phyloP scores from a whole-genome alignment of 2,329 filamentous ascomycete species.

The Ophiosphaerella herpotricha region DNA sequence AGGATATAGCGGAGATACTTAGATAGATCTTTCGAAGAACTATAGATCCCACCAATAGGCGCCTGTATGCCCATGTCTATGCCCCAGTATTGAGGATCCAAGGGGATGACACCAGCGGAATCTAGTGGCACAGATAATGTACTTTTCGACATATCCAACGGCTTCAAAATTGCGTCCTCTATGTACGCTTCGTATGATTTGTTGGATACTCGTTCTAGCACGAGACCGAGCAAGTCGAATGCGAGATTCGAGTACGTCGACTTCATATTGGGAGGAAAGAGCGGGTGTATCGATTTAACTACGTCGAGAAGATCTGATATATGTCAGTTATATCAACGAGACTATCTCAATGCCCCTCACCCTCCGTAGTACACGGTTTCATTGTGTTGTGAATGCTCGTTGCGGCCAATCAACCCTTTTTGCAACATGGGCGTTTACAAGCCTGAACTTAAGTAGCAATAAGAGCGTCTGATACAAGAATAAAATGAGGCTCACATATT shows the following conservation, averaged over 20 bases:
- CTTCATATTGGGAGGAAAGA: slow-evolving; percentile 50
- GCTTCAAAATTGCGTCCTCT: slow-evolving; percentile 46
- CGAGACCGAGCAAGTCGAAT: slow-evolving; percentile 49
- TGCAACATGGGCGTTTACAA: slow-evolving; percentile 39
- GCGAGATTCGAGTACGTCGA: slow-evolving; percentile 51
- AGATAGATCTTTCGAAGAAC: slow-evolving; percentile 48
- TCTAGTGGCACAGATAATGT: slow-evolving; percentile 36
- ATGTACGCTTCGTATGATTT: slow-evolving; percentile 46
- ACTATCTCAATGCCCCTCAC: slow-evolving; percentile 11
- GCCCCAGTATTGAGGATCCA: slow-evolving; percentile 46
- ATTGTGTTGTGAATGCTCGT: slow-evolving; percentile 40
- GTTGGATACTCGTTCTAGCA: slow-evolving; percentile 45
- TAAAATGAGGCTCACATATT: slow-evolving; percentile 28
- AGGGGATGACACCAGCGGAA: slow-evolving; percentile 46
- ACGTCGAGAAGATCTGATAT: slow-evolving; percentile 37
- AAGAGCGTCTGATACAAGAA: slow-evolving; percentile 37
- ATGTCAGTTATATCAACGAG: slow-evolving; percentile 6
- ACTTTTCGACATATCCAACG: slow-evolving; percentile 39
- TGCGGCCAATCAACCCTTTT: slow-evolving; percentile 40
- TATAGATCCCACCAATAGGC: slow-evolving; percentile 53
- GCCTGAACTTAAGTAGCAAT: slow-evolving; percentile 24
- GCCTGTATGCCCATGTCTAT: slow-evolving; percentile 49
- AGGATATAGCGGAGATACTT: slow-evolving; percentile 51
- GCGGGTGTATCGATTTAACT: slow-evolving; percentile 36
- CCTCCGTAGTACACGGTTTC: slow-evolving; percentile 12